Evolutionary conservation across 1,284 basidiomycete genomes (phyloP), one percentile per base, ranked within the genome.

Genomic region (Entoloma clypeatum): DNA sequence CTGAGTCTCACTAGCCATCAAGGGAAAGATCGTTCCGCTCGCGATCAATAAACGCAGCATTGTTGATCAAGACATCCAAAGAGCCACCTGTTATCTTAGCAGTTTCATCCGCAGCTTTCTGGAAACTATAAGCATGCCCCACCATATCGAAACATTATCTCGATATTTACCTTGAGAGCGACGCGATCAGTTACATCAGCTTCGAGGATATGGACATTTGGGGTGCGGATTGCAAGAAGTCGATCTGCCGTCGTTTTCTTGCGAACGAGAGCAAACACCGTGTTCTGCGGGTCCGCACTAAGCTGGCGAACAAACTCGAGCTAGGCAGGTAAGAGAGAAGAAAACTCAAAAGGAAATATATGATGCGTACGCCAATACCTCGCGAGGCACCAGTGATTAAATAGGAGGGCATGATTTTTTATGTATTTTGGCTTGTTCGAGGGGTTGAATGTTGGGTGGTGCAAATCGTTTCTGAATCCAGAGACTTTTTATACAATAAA

Each of bases 41-140:
- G n/a, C 32, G 8, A 9, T 52, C 47, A 6, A 48, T 25, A 22
- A 39, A 47, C 5, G 34, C 56, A 23, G 58, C 64, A 30, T 64
- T 64, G 47, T 65, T 64, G 32, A 67, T 63, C 32, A 66, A 51
- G 30, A 59, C 55, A 40, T 67, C 65, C 8, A 67, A 38, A 10
- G 56, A 53, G n/a, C 59, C 59, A 7, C 56, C 58, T 4, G 62
- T 63, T 19, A 57, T 30, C 17, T 47, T 51, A 1, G 58, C 39
- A 0, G 59, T 49, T 19, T 59, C 53, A 14, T 30, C 42, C 2
- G 51, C 56, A 2, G 55, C 53, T 17, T 32, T 23, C 53, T 39
- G 22, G 26, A 16, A 18, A 5, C n/a, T n/a, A n/a, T n/a, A n/a
- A n/a, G n/a, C n/a, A n/a, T n/a, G n/a, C n/a, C n/a, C n/a, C n/a